Conservation (phyloP, 1,284 basidiomycete genomes). For the Schizopora paradoxa region DNA sequence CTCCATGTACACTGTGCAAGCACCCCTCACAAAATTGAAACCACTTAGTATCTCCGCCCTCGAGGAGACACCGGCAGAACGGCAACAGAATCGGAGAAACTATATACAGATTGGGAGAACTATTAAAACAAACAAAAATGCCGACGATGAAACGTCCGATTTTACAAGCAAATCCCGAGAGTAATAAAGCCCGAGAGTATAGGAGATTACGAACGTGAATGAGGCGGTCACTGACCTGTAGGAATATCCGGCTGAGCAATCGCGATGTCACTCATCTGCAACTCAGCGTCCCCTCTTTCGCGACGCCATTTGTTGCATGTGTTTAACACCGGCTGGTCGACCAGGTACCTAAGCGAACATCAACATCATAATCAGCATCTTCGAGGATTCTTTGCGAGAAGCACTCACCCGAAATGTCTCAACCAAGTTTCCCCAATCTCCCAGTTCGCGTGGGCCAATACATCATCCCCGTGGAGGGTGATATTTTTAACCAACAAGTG, state of each 20-base stretch:
- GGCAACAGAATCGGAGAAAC: background rate
- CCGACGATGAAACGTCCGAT: too few relatives aligned
- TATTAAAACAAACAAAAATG: too few relatives aligned
- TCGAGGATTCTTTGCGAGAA: slow-evolving; percentile 5
- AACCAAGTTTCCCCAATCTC: slow-evolving; percentile 83
- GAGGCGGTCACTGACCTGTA: slow-evolving; percentile 34
- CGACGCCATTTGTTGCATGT: slow-evolving; percentile 73
- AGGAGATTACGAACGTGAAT: slow-evolving; percentile 19
- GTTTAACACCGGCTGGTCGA: slow-evolving; percentile 57
- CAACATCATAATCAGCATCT: background rate
- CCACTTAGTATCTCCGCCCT: background rate
- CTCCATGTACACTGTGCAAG: too few relatives aligned
- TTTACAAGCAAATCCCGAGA: too few relatives aligned
- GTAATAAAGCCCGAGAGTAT: too few relatives aligned
- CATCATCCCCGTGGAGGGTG: slow-evolving; percentile 83
- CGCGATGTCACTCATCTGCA: slow-evolving; percentile 50
- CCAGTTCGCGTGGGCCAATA: slow-evolving; percentile 83
- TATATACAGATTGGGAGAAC: too few relatives aligned
- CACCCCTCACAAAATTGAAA: background rate
- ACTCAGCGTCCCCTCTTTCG: slow-evolving; percentile 65
- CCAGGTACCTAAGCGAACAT: slow-evolving; percentile 49
- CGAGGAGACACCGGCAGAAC: background rate
- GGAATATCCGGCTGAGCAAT: slow-evolving; percentile 22
- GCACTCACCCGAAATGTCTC: slow-evolving; percentile 67
- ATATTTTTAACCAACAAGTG: slow-evolving; percentile 63